Conservation (phyloP, 352 stramenopile genomes). For the Pythium chondricola region DNA sequence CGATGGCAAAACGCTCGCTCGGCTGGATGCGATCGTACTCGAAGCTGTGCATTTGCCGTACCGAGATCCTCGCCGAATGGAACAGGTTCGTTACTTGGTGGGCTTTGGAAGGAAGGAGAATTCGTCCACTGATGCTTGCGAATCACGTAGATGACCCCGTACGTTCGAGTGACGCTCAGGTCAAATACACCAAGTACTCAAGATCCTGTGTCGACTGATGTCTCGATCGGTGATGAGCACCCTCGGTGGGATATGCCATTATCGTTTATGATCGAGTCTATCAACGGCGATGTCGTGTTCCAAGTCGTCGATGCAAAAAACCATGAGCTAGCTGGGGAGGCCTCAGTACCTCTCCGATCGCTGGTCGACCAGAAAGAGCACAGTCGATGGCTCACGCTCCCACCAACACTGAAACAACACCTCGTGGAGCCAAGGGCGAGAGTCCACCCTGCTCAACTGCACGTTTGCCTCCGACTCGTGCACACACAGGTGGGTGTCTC, state of each 20-base stretch:
- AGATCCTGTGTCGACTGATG: constrained; percentile 21
- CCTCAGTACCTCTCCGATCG: constrained; percentile 32
- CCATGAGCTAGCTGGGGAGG: constrained; percentile 42
- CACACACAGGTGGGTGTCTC: constrained; percentile 45
- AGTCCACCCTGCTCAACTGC: constrained; percentile 29
- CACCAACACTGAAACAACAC: constrained; percentile 55
- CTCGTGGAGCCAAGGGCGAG: constrained; percentile 37
- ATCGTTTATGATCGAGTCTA: constrained; percentile 31
- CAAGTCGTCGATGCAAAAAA: constrained; percentile 49
- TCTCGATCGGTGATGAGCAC: constrained; percentile 35
- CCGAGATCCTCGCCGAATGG: constrained; percentile 34
- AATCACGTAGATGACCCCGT: constrained; percentile 46
- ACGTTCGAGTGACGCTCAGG: constrained; percentile 38
- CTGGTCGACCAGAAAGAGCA: constrained; percentile 60
- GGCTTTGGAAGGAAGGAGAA: not conserved
- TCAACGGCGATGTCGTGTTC: constrained; percentile 33
- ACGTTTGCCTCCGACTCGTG: constrained; percentile 28
- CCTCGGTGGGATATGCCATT: constrained; percentile 37
- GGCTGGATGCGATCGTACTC: constrained; percentile 32
- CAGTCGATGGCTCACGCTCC: constrained; percentile 46
- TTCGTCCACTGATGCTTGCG: not conserved
- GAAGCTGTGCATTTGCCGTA: constrained; percentile 44
- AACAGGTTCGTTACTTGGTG: constrained; percentile 24
- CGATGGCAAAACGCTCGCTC: constrained; percentile 17
- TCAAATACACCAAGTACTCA: not conserved